A percentile compares a stretch with the other conserved stretches of the same genome.
Evolutionary conservation across 2,329 filamentous ascomycete genomes (phyloP).

Genomic region (Trichoderma cornu-damae): DNA sequence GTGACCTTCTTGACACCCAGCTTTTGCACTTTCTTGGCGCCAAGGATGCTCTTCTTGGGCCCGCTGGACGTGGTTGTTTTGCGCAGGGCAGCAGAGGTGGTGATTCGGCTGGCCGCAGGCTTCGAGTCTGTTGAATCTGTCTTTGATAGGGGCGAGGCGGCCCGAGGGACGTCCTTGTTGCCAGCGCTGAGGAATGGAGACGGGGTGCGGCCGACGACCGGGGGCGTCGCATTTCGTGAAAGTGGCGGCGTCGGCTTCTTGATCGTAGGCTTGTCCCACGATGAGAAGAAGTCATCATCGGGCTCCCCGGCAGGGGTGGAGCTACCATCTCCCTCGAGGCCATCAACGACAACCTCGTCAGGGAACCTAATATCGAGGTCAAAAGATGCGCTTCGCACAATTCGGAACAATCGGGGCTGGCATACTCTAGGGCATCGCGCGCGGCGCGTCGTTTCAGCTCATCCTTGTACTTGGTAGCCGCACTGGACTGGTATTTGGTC

Average conservation of each 20-base stretch:
- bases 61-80: conserved; percentile 62
- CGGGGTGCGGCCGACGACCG: conserved; percentile 69
- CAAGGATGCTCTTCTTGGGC: conserved; percentile 78
- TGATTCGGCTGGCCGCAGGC: conserved; percentile 65
- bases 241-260: conserved; percentile 93
- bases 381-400: conserved; percentile 21
- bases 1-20: conserved; percentile 89
- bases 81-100: conserved; percentile 73
- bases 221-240: conserved; percentile 82
- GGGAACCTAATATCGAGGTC: conserved; percentile 58
- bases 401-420: conserved; percentile 19
- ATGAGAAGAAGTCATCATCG: conserved; percentile 98
- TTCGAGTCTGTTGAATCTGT: conserved; percentile 50
- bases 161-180: conserved; percentile 67
- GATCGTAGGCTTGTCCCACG: conserved; percentile 96
- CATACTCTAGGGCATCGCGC: conserved; percentile 78
- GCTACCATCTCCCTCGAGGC: conserved; percentile 58
- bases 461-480: conserved; percentile 97
- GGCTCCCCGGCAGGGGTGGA: conserved; percentile 76
- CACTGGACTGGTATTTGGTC: conserved; percentile 90
- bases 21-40: conserved; percentile 77
- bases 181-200: conserved; percentile 86
- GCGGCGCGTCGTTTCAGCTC: conserved; percentile 83
- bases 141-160: conserved; percentile 74
- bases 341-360: conserved; percentile 78